Base-by-base conservation (phyloP, 2,329 filamentous ascomycete species). In the Sarocladium kiliense region DNA sequence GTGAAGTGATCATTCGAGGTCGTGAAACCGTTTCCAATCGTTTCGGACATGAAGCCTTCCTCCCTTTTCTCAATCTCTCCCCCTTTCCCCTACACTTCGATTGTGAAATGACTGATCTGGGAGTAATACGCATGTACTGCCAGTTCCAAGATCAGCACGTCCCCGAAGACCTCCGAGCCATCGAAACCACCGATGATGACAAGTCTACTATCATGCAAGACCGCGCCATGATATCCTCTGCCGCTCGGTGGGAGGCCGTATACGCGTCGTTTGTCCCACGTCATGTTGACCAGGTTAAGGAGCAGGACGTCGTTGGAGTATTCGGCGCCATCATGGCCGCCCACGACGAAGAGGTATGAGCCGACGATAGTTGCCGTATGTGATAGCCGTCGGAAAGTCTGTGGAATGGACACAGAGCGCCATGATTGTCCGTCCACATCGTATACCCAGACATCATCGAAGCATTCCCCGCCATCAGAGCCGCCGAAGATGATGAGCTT, bases 401-500 rank as follows among this genome's bases (percentile, higher is more conserved):
- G 65, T 19, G 82, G 77, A 23, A 87, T 84, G 56, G 73, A 66
- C 55, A 87, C 84, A 6, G 73, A 65, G 58, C 78, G 81, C 82
- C 86, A 88, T 23, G 73, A 60, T 56, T 79, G 75, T 37, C 75
- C 77, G 53, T 88, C 84, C 5, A 87, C 80, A 65, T 88, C 84
- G 70, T 87, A 88, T 27, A 88, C 80, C 85, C 85, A 88, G 39
- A 88, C 85, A 63, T 88, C 85, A 65, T 85, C 80, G 70, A 88
- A 88, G 69, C 85, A 88, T 68, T 88, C 84, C 53, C 82, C 83
- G 60, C 85, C 85, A 65, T 88, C 85, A 2, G 82, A 86, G 32
- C 85, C 85, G 37, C 85, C 85, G 65, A 81, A 88, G 62, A 88
- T 84, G 66, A 88, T 87, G 58, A 88, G 79, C 71, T 88, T 88